Percentiles rank a stretch among this genome's conserved stretches.
These are phyloP conservation scores for Aspergillus taichungensis DNA, from an alignment of 495 filamentous ascomycete species.

Conservation along the genomic window DNA sequence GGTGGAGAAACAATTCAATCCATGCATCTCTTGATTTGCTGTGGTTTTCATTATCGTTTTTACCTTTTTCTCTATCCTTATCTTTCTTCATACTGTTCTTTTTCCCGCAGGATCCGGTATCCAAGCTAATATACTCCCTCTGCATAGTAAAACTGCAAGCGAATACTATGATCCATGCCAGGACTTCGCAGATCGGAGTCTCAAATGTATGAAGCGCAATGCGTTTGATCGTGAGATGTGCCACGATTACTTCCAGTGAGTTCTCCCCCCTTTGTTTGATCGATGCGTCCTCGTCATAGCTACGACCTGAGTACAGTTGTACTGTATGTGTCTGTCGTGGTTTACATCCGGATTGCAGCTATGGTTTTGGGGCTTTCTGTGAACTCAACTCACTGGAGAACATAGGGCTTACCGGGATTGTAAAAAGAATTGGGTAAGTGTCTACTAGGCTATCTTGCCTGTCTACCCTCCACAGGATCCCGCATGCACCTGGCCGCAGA, in stretches of 20 bases:
- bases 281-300: not conserved
- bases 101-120: no score
- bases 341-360: not conserved
- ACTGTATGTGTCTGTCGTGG: not conserved
- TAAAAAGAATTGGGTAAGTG: conserved; percentile 84
- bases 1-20: not conserved
- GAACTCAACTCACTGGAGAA: not conserved
- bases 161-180: conserved; percentile 93
- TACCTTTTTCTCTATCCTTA: no score
- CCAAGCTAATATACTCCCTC: not conserved
- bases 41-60: no score
- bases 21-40: not conserved
- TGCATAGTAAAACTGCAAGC: conserved; percentile 64
- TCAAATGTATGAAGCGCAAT: conserved; percentile 82
- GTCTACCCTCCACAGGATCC: not conserved
- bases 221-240: conserved; percentile 79
- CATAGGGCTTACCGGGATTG: conserved; percentile 83
- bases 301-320: not conserved
- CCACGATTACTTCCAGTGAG: conserved; percentile 84
- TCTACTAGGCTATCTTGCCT: not conserved
- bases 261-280: conserved; percentile 8
- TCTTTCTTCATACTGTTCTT: no score
- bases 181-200: conserved; percentile 77
- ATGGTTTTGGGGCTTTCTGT: conserved; percentile 3
- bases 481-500: not conserved